These are phyloP conservation scores for Trichosporon sp. DNA, from an alignment of 1,284 basidiomycete genomes.

Conservation along the genomic window DNA sequence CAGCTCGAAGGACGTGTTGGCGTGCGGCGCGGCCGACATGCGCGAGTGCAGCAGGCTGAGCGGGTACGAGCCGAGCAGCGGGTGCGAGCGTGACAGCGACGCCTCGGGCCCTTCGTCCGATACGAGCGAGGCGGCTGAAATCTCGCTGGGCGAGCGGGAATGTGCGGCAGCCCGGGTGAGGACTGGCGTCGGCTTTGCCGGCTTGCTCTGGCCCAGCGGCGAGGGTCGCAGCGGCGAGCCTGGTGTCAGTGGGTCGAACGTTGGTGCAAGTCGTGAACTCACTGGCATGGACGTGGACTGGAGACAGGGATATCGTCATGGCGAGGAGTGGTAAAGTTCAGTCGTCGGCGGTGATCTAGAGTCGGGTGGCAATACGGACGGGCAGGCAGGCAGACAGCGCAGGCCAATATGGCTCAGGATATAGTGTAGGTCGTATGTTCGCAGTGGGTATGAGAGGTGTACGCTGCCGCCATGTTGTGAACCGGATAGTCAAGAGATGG, in stretches of 20 bases:
- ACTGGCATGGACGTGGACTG: background rate
- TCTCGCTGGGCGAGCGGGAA: background rate
- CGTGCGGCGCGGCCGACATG: constrained; percentile 35
- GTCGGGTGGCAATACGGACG: background rate
- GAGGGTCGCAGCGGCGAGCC: background rate
- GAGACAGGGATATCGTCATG: background rate
- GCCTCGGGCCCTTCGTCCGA: constrained; percentile 16
- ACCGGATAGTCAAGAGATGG: background rate
- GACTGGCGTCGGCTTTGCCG: background rate
- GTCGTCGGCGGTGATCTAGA: no score
- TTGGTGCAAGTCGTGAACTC: background rate
- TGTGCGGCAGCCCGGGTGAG: background rate
- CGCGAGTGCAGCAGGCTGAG: constrained; percentile 41
- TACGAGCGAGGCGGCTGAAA: background rate
- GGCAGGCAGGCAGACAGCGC: no score
- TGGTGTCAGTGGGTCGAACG: background rate
- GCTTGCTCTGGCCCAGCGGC: background rate
- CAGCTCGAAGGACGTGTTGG: constrained; percentile 22
- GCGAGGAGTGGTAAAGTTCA: background rate
- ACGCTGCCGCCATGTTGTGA: background rate
- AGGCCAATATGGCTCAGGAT: background rate
- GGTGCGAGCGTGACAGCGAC: constrained; percentile 38
- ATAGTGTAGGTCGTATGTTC: background rate
- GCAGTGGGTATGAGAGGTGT: background rate
- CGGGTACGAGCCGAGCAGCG: constrained; percentile 38